Evolutionary conservation across 345 rosid species (phyloP).

Genomic region (Excoecaria agallocha): DNA sequence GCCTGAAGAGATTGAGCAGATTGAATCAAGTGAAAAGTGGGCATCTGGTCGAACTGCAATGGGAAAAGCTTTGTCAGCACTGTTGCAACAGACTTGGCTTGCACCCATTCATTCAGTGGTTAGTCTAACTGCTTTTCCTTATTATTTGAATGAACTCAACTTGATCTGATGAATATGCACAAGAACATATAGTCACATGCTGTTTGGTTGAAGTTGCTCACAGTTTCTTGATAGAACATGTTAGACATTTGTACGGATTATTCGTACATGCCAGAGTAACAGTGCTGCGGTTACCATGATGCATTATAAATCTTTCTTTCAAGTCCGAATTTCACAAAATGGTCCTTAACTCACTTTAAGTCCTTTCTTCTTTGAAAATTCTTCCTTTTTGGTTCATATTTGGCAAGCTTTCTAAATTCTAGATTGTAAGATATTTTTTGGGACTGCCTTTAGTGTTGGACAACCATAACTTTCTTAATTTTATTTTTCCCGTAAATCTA

Average conservation of each 20-base stretch:
- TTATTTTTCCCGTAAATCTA: background rate
- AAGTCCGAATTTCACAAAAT: background rate
- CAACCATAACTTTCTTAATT: background rate
- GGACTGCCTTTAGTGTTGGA: background rate
- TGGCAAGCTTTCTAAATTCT: background rate
- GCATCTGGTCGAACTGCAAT: slow-evolving; percentile 53
- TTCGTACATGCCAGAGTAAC: background rate
- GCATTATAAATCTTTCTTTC: background rate
- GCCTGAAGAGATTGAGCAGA: slow-evolving; percentile 49
- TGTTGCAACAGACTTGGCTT: slow-evolving; percentile 77
- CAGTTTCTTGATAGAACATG: background rate
- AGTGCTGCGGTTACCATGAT: background rate
- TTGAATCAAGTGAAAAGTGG: slow-evolving; percentile 46
- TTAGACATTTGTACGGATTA: background rate
- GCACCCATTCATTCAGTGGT: slow-evolving; percentile 36
- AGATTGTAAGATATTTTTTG: background rate
- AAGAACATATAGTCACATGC: no score
- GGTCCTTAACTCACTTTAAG: background rate
- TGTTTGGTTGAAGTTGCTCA: background rate
- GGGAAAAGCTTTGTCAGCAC: slow-evolving; percentile 59
- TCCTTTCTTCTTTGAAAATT: background rate
- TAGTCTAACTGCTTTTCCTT: slow-evolving; percentile 24
- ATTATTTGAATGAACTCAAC: background rate
- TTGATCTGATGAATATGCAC: background rate
- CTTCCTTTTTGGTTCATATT: background rate